These are phyloP conservation scores for Acanthamoeba healyi DNA, from an alignment of 208 protist species.

Conservation along the genomic window DNA sequence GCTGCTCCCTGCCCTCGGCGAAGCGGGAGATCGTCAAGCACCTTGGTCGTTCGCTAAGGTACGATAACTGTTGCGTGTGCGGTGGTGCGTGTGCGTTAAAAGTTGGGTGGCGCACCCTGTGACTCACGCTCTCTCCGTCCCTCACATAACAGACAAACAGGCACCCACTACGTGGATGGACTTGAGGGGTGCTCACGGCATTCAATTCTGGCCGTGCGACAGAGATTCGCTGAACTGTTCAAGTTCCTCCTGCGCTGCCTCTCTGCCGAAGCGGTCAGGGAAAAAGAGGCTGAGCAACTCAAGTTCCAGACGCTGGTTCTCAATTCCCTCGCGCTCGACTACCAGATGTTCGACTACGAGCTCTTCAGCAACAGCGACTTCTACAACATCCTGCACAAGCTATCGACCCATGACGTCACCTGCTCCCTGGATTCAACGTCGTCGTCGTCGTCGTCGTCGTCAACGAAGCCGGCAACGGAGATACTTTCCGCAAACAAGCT, in stretches of 20 bases:
- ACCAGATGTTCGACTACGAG: slow-evolving; percentile 8
- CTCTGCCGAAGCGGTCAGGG: background rate
- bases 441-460: background rate
- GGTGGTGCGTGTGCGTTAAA: too few relatives aligned
- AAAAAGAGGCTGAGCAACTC: background rate
- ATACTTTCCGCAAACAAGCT: background rate
- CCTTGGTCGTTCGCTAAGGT: background rate
- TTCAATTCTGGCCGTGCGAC: slow-evolving; percentile 1
- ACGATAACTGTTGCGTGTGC: background rate
- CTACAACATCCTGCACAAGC: background rate
- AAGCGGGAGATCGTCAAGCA: slow-evolving; percentile 53
- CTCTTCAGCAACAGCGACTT: slow-evolving; percentile 38
- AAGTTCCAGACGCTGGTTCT: background rate
- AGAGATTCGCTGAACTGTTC: slow-evolving; percentile 41
- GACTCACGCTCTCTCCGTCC: too few relatives aligned
- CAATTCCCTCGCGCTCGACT: slow-evolving; percentile 1
- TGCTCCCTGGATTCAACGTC: background rate
- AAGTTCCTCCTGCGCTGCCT: slow-evolving; percentile 13
- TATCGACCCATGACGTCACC: background rate
- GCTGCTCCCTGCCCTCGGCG: slow-evolving; percentile 35
- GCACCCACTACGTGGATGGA: slow-evolving; percentile 17
- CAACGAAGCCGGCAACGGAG: background rate
- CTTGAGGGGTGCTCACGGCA: slow-evolving; percentile 32
- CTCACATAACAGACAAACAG: background rate
- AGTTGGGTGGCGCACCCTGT: too few relatives aligned